Evolutionary conservation across 495 filamentous ascomycete genomes (phyloP).

Genomic region (Penicillium goetzii): DNA sequence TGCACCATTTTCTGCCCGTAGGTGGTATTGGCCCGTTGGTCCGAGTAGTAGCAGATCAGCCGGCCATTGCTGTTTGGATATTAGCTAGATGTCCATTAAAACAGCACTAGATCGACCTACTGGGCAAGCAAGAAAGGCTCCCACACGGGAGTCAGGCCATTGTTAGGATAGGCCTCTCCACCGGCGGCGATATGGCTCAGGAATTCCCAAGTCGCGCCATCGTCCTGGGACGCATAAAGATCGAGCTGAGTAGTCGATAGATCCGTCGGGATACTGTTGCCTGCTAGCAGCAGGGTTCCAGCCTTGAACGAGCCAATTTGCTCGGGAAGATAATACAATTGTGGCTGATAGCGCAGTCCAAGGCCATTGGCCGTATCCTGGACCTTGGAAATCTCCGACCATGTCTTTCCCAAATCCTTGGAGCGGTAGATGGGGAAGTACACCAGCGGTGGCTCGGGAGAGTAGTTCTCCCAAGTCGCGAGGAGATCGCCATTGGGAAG

Average conservation of each 20-base stretch:
- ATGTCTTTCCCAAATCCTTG: conserved; percentile 61
- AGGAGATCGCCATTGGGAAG: conserved; percentile 31
- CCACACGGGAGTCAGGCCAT: conserved; percentile 70
- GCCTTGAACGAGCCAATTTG: conserved; percentile 57
- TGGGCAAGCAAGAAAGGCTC: conserved; percentile 66
- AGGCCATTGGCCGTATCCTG: conserved; percentile 64
- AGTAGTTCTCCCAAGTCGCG: conserved; percentile 68
- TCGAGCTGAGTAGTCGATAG: conserved; percentile 67
- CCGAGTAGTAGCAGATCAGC: conserved; percentile 69
- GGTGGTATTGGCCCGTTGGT: conserved; percentile 62
- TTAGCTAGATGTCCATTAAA: neutral
- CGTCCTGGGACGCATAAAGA: conserved; percentile 64
- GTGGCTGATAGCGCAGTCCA: conserved; percentile 70
- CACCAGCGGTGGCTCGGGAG: conserved; percentile 55
- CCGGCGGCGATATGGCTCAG: conserved; percentile 67
- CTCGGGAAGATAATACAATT: conserved; percentile 62
- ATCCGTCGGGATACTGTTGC: conserved; percentile 65
- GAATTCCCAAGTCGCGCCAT: conserved; percentile 66
- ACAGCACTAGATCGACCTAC: conserved; percentile 26
- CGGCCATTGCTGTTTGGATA: conserved; percentile 49
- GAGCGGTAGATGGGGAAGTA: conserved; percentile 71
- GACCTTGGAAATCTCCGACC: conserved; percentile 63
- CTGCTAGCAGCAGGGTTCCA: conserved; percentile 65
- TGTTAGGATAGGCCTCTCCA: conserved; percentile 61
- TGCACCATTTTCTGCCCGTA: conserved; percentile 71